Evolutionary conservation across 75 land plant species (phyloP).

Genomic region (Larix kaempferi): DNA sequence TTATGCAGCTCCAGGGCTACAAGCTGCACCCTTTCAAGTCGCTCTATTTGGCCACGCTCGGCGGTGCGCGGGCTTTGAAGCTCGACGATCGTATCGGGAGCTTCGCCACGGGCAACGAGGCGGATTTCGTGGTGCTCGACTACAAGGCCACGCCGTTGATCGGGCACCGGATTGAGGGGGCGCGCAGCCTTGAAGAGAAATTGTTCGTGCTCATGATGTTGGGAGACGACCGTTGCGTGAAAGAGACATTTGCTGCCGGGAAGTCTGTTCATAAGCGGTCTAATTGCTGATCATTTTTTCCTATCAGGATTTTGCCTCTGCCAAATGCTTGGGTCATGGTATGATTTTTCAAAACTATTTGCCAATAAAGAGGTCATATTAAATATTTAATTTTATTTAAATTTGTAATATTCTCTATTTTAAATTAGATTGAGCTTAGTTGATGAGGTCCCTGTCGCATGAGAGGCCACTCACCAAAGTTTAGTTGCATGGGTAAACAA

Average conservation of each 20-base stretch:
- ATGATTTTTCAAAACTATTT: too few relatives aligned
- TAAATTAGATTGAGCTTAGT: too few relatives aligned
- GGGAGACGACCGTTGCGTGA: slow-evolving; percentile 17
- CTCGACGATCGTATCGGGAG: slow-evolving; percentile 7
- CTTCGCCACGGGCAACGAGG: slow-evolving; percentile 7
- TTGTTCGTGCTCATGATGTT: slow-evolving; percentile 20
- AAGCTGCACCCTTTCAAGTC: slow-evolving; percentile 16
- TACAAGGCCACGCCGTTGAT: slow-evolving; percentile 10
- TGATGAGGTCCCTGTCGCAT: too few relatives aligned
- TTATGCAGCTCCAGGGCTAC: slow-evolving; percentile 17
- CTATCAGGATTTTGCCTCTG: too few relatives aligned
- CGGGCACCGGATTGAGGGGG: neutral
- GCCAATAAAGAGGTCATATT: too few relatives aligned
- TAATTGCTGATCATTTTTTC: too few relatives aligned
- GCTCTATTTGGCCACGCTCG: slow-evolving; percentile 19
- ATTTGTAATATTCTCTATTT: too few relatives aligned
- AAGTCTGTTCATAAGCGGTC: slow-evolving; percentile 4
- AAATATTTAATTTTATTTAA: too few relatives aligned
- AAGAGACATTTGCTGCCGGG: slow-evolving; percentile 11
- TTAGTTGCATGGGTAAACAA: too few relatives aligned
- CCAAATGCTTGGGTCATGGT: too few relatives aligned
- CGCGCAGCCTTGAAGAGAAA: slow-evolving; percentile 11
- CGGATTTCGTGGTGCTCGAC: slow-evolving; percentile 20
- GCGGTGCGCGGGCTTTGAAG: slow-evolving; percentile 10
- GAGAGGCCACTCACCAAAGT: too few relatives aligned